Conservation (phyloP, 1,139 yeast species). For the Starmera stellimalicola region DNA sequence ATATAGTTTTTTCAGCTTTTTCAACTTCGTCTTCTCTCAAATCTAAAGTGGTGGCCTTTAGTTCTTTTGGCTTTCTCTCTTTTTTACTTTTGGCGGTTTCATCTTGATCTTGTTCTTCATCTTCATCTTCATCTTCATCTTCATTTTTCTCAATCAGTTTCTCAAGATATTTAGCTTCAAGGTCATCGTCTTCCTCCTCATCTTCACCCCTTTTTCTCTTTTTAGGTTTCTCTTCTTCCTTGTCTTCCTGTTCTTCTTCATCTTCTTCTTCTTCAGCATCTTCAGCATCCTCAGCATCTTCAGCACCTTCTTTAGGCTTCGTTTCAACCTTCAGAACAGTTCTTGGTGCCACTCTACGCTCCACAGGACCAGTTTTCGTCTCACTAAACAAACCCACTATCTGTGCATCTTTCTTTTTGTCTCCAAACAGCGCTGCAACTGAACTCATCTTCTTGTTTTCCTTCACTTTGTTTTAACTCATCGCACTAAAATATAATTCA, state of each 20-base stretch:
- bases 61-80: slow-evolving; percentile 5
- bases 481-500: slow-evolving; percentile 7
- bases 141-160: slow-evolving; percentile 8
- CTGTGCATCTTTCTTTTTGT: slow-evolving; percentile 14
- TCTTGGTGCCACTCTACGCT: slow-evolving; percentile 17
- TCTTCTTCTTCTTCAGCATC: slow-evolving; percentile 9
- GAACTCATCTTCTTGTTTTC: slow-evolving; percentile 7
- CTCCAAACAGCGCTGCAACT: slow-evolving; percentile 12
- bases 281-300: slow-evolving; percentile 4
- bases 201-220: slow-evolving; percentile 16
- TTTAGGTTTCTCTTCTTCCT: slow-evolving; percentile 9
- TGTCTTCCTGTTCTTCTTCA: slow-evolving; percentile 7
- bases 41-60: slow-evolving; percentile 25
- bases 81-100: slow-evolving; percentile 14
- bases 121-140: slow-evolving; percentile 8
- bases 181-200: slow-evolving; percentile 16
- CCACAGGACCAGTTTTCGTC: slow-evolving; percentile 20
- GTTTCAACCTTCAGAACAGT: slow-evolving; percentile 17
- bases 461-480: slow-evolving; percentile 8
- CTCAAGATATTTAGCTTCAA: slow-evolving; percentile 1
- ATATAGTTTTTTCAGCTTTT: slow-evolving; percentile 82
- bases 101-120: slow-evolving; percentile 10
- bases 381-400: slow-evolving; percentile 18
- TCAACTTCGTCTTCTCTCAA: slow-evolving; percentile 62
- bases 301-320: slow-evolving; percentile 12